phyloP scores from a whole-genome alignment of 2,329 filamentous ascomycete genomes.

The Leptographium procerum region DNA sequence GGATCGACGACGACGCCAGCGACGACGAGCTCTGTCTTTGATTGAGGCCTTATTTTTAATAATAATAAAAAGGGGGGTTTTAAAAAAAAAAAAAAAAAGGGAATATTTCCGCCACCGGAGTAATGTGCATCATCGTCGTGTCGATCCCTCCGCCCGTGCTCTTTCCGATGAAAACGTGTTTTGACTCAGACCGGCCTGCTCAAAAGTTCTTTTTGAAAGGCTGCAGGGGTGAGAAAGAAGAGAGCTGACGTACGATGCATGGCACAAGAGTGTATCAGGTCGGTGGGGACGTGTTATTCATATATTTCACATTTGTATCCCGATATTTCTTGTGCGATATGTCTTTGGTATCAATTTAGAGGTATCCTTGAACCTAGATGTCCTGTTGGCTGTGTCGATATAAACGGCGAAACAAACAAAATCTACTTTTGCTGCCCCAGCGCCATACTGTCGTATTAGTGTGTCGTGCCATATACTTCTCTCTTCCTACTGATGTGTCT shows the following conservation, averaged over 20 bases:
- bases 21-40: constrained; percentile 14
- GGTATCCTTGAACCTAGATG: neutral
- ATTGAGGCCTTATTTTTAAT: no score
- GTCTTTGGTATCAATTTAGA: neutral
- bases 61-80: no score
- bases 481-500: neutral
- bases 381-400: neutral
- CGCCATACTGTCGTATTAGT: neutral
- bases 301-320: no score
- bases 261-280: neutral
- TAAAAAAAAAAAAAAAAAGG: no score
- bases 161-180: no score
- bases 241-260: neutral
- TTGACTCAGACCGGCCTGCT: neutral
- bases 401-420: neutral
- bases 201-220: neutral
- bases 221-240: neutral
- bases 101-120: no score
- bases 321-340: neutral
- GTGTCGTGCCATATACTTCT: neutral
- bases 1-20: neutral
- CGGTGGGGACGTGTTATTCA: neutral
- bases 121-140: no score
- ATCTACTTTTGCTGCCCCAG: neutral
- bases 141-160: no score